phyloP scores from a whole-genome alignment of 768 basidiomycete genomes.

The Panus rudis region DNA sequence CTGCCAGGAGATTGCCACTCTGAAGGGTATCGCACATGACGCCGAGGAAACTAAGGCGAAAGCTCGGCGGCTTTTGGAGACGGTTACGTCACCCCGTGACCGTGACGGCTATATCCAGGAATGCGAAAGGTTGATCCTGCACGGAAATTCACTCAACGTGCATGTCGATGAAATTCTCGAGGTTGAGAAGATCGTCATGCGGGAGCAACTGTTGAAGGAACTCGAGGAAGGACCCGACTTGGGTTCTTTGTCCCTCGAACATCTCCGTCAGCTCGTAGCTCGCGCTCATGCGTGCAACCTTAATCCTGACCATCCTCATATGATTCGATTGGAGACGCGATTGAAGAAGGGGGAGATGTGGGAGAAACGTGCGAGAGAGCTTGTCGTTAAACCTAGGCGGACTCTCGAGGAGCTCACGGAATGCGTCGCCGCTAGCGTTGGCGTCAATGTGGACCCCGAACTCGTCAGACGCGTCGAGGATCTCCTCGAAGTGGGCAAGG shows the following conservation, averaged over 20 bases:
- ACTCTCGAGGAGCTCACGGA: slow-evolving; percentile 73
- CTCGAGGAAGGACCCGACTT: slow-evolving; percentile 72
- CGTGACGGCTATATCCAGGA: slow-evolving; percentile 56
- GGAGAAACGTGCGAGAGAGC: slow-evolving; percentile 61
- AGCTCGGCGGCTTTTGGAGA: slow-evolving; percentile 45
- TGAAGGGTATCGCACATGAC: slow-evolving; percentile 48
- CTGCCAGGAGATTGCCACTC: slow-evolving; percentile 58
- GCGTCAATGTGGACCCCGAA: slow-evolving; percentile 62
- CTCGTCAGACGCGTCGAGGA: slow-evolving; percentile 60
- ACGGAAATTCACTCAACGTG: slow-evolving; percentile 76
- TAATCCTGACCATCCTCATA: slow-evolving; percentile 53
- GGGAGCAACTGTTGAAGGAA: slow-evolving; percentile 71
- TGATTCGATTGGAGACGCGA: slow-evolving; percentile 57
- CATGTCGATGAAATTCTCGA: slow-evolving; percentile 71
- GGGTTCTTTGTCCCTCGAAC: slow-evolving; percentile 59
- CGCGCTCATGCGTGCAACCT: slow-evolving; percentile 69
- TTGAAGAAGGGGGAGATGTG: slow-evolving; percentile 67
- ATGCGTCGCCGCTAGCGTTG: slow-evolving; percentile 56
- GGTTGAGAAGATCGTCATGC: slow-evolving; percentile 74
- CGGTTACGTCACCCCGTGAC: slow-evolving; percentile 34
- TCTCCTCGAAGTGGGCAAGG: slow-evolving; percentile 62
- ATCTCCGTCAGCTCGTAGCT: slow-evolving; percentile 64
- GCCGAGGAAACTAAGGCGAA: slow-evolving; percentile 59
- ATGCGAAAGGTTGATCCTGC: slow-evolving; percentile 62
- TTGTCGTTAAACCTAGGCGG: slow-evolving; percentile 65